Evolutionary conservation across 208 protist genomes (phyloP), one percentile per base, ranked within the genome.

Genomic region (Acanthamoeba quina): DNA sequence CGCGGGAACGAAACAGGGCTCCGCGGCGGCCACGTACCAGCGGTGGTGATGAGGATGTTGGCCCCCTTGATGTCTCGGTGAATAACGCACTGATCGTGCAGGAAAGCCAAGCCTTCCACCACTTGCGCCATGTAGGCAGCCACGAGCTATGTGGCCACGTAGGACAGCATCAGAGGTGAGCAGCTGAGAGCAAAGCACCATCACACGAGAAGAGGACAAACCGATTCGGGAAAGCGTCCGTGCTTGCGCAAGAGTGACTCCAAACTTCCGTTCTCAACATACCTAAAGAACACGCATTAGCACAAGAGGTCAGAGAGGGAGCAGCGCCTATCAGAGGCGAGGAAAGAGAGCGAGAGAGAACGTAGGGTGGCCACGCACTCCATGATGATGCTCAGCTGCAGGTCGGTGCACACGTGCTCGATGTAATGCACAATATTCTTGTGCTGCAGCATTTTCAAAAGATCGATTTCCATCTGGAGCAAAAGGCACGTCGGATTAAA

Each of bases 61-160:
- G 98, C 98, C 26, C 97, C 98, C 66, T 98, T 98, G 86, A 98
- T 98, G 91, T 98, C 98, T 60, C 97, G 15, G 91, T 98, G 98
- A 78, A 98, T 97, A 17, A 98, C 97, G 96, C 95, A 97, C 72
- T 98, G 97, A 19, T 95, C 89, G 92, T 99, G 98, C 1, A 99
- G 78, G 90, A 98, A 99, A 21, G 96, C 86, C 10, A 99, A 95
- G 24, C 98, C 98, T 47, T 96, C 91, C 13, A 99, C 94, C 5
- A 98, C 97, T 90, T 99, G 98, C 19, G 95, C 58, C 26, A 98
- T 97, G 95, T 99, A 99, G 34, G 96, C 94, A 34, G 90, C 90
- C 24, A 98, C 96, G 5, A 99, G 94, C 78, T 83, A 26, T 56
- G 29, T 82, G 29, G 44, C 10, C n/a, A 19, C 47, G 60, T 21